Evolutionary conservation across 169 alveolate species (phyloP).

Genomic region (Plasmodium gaboni): DNA sequence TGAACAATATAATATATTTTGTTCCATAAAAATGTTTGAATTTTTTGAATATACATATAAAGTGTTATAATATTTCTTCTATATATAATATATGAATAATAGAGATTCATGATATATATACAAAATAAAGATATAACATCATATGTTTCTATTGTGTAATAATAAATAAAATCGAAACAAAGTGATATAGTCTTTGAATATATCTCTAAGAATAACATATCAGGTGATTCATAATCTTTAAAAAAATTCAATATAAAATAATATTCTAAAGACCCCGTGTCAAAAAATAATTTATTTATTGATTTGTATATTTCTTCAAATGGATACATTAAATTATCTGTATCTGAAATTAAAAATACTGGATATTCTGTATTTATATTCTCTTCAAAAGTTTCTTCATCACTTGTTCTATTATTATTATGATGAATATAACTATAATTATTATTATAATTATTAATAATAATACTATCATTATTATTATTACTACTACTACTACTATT

Average conservation of each 20-base stretch:
- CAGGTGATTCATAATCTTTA: conserved; percentile 47
- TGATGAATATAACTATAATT: too few relatives aligned
- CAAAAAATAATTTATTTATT: conserved; percentile 78
- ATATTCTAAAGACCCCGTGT: conserved; percentile 82
- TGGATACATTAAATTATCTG: conserved; percentile 33
- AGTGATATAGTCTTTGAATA: conserved; percentile 46
- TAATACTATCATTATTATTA: too few relatives aligned
- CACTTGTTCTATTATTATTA: too few relatives aligned
- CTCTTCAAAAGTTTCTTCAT: too few relatives aligned
- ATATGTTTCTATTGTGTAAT: conserved; percentile 20
- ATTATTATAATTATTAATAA: too few relatives aligned
- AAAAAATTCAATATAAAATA: conserved; percentile 76
- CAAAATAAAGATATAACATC: conserved; percentile 52
- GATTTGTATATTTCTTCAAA: conserved; percentile 81
- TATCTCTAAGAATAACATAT: conserved; percentile 41
- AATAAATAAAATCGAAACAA: conserved; percentile 35
- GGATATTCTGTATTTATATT: too few relatives aligned
- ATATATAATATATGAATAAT: conserved; percentile 1
- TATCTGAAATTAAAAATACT: too few relatives aligned
- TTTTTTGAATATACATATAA: conserved; percentile 26
- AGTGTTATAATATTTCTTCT: conserved; percentile 25
- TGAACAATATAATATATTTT: conserved; percentile 8
- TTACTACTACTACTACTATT: too few relatives aligned
- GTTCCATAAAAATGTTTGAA: conserved; percentile 46
- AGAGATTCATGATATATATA: conserved; percentile 37